These are phyloP conservation scores for Aaosphaeria pasadenensis DNA, from an alignment of 2,329 filamentous ascomycete species.

Conservation along the genomic window DNA sequence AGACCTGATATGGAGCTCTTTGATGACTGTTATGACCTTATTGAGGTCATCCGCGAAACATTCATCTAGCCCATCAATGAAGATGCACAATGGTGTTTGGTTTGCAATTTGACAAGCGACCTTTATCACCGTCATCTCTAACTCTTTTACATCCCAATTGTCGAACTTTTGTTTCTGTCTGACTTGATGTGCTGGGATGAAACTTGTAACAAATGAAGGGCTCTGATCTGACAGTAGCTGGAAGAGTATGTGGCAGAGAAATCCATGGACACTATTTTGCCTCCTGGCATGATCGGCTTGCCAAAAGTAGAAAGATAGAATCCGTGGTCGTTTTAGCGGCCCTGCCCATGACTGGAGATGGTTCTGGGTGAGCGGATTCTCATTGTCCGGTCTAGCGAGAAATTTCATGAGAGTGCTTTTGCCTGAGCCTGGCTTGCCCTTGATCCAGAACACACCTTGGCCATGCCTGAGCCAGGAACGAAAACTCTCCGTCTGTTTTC, in stretches of 20 bases:
- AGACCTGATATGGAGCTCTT: neutral
- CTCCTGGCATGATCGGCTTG: neutral
- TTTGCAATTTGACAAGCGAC: neutral
- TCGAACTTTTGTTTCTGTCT: neutral
- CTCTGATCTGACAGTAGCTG: neutral
- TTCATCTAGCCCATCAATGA: slow-evolving; percentile 1
- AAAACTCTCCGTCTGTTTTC: neutral
- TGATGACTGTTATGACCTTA: neutral
- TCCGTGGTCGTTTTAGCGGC: neutral
- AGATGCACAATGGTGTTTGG: neutral
- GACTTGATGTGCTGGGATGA: neutral
- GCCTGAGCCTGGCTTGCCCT: neutral
- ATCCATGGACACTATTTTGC: neutral
- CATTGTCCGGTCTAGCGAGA: neutral
- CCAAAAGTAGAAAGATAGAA: neutral
- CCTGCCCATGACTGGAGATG: neutral
- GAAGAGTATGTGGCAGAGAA: neutral
- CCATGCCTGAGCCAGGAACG: neutral
- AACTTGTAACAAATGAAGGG: neutral
- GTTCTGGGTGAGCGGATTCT: neutral
- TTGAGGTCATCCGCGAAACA: neutral
- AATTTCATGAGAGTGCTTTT: neutral
- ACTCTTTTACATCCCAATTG: neutral
- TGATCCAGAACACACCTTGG: neutral
- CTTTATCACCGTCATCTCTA: neutral